Evolutionary conservation across 768 basidiomycete genomes (phyloP).

Genomic region (Leucogyrophana mollusca): DNA sequence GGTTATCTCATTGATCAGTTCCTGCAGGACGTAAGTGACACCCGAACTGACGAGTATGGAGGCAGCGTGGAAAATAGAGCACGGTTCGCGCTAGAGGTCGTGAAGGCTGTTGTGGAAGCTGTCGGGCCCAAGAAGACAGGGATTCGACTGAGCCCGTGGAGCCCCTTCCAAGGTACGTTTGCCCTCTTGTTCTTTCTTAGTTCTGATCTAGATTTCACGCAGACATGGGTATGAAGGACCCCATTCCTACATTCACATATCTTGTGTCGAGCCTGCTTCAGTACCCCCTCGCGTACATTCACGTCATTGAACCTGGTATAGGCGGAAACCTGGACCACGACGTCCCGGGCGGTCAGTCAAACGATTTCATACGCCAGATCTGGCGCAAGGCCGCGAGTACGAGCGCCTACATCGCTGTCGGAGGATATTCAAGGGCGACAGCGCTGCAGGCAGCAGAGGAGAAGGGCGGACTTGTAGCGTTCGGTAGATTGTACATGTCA

Average conservation of each 20-base stretch:
- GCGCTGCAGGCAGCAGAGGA: neutral
- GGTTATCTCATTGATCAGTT: constrained; percentile 41
- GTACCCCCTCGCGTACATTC: constrained; percentile 42
- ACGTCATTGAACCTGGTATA: constrained; percentile 34
- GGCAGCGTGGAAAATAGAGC: constrained; percentile 48
- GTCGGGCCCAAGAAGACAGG: constrained; percentile 44
- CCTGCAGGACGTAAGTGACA: constrained; percentile 37
- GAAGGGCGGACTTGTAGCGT: neutral
- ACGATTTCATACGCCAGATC: constrained; percentile 24
- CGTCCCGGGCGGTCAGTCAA: constrained; percentile 12
- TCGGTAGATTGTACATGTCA: neutral
- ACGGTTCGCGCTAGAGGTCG: constrained; percentile 45
- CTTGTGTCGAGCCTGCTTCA: constrained; percentile 27
- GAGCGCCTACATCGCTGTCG: neutral
- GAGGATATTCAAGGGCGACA: neutral
- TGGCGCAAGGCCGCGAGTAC: constrained; percentile 13
- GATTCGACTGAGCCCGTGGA: constrained; percentile 45
- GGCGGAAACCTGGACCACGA: constrained; percentile 6
- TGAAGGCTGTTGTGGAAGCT: constrained; percentile 38
- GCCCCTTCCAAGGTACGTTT: constrained; percentile 27
- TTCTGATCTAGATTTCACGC: constrained; percentile 1
- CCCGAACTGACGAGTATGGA: constrained; percentile 49
- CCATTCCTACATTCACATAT: constrained; percentile 35
- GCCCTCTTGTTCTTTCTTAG: constrained; percentile 1
- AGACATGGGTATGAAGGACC: constrained; percentile 37